Percentiles rank a stretch among this genome's conserved stretches.
Evolutionary conservation across 139 green algal genomes (phyloP).

Genomic region (Picochlorum sp.): DNA sequence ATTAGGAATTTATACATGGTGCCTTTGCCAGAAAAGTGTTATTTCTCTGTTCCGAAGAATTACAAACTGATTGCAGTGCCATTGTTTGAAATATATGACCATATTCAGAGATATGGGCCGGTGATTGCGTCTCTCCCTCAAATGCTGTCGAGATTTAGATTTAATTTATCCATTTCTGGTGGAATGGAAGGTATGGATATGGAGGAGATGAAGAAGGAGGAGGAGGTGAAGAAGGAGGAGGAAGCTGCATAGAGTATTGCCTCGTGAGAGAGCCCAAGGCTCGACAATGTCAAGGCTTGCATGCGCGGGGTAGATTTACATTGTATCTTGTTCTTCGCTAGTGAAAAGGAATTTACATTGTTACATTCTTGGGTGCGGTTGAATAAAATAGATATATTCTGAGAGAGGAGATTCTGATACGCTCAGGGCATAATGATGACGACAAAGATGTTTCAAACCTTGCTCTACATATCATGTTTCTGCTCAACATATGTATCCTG

Average conservation of each 20-base stretch:
- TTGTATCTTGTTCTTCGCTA: too few relatives aligned
- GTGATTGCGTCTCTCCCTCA: constrained; percentile 72
- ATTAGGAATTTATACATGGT: constrained; percentile 77
- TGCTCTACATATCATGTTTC: too few relatives aligned
- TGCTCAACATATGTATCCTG: too few relatives aligned
- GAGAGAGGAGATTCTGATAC: too few relatives aligned
- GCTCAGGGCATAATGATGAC: too few relatives aligned
- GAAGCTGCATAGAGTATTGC: not conserved
- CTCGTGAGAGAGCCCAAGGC: too few relatives aligned
- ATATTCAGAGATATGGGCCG: constrained; percentile 67
- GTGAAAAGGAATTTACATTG: too few relatives aligned
- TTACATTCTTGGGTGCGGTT: too few relatives aligned
- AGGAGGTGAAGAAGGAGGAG: not conserved
- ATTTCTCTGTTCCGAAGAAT: constrained; percentile 92
- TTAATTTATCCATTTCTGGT: constrained; percentile 39
- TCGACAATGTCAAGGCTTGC: too few relatives aligned
- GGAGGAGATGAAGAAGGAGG: not conserved
- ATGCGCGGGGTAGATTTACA: too few relatives aligned
- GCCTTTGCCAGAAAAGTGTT: constrained; percentile 75
- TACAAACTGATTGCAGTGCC: constrained; percentile 88
- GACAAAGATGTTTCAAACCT: too few relatives aligned
- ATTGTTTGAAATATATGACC: constrained; percentile 95
- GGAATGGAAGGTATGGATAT: not conserved
- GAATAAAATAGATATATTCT: too few relatives aligned
- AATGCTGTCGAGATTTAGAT: constrained; percentile 62